Base-by-base conservation (phyloP, 768 basidiomycete genomes). In the Infundibulicybe gibba region DNA sequence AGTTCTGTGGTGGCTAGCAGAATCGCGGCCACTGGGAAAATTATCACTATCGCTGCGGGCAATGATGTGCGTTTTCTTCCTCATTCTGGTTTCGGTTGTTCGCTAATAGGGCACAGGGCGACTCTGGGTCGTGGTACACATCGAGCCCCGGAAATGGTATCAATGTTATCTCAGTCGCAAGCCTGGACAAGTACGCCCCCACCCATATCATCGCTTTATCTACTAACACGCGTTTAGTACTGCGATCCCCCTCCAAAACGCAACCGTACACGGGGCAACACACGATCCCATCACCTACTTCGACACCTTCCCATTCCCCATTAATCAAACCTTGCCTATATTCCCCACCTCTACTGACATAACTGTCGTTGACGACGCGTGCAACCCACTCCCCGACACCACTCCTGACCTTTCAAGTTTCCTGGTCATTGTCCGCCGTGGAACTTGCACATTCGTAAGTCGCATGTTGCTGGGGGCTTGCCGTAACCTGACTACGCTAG, bases 41-140 rank as follows among this genome's bases (percentile, higher is more conserved):
- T 84, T 40, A 77, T 87, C 34, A 81, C 79, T 10, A 78, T 83
- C 32, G 75, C 83, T 25, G 81, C 81, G 8, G 85, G 84, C 34
- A 79, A 81, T 45, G 64, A 69, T 34, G 70, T 70, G 43, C 43
- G 60, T 48, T 16, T 5, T 16, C 25, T 25, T 25, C 25, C 25
- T 25, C 25, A 15, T 33, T 41, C 46, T 5, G 12, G 47, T 17
- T 8, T 43, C 41, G 32, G 16, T n/a, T 14, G 6, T 16, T 19
- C 15, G 35, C 32, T 25, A 41, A 30, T 32, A 4, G 10, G 35
- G 33, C 13, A 14, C 45, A 74, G 71, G 83, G 81, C 6, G 57
- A 69, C 5, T 70, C 70, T 19, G 85, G 86, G 5, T 71, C 81
- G 3, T 87, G 81, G 78, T 86, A 76, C 59, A 69, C 79, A 0